Percentiles rank a stretch among this genome's conserved stretches.
Evolutionary conservation across 2,329 filamentous ascomycete genomes (phyloP).

Genomic region (Pestalotiopsis sp.): DNA sequence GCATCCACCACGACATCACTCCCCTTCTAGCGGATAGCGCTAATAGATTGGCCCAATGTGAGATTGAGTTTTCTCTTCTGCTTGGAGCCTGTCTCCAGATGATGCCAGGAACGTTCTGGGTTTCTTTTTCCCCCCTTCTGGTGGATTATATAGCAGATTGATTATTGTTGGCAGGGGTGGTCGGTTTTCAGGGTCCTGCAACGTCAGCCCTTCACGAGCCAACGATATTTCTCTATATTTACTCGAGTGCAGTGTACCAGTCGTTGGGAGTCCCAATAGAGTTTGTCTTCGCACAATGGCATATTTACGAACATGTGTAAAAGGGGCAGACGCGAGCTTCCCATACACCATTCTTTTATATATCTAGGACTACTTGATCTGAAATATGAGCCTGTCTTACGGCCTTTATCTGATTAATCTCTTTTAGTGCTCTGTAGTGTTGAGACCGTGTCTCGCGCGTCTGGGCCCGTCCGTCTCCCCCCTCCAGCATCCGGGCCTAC

Average conservation of each 20-base stretch:
- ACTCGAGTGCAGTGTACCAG: neutral
- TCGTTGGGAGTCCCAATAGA: too few species aligned
- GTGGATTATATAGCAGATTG: neutral
- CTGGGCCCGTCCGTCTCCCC: constrained; percentile 16
- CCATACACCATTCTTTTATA: neutral
- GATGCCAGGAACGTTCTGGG: constrained; percentile 1
- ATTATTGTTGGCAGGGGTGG: neutral
- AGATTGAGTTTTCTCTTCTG: constrained; percentile 1
- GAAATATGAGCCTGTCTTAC: neutral
- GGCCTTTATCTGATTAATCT: neutral
- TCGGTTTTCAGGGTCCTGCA: neutral
- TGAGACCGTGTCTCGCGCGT: constrained; percentile 41
- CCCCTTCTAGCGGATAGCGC: neutral
- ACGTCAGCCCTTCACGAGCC: neutral
- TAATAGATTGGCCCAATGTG: neutral
- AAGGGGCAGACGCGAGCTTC: neutral
- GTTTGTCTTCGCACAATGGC: too few species aligned
- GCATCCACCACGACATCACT: constrained; percentile 2
- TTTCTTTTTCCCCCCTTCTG: neutral
- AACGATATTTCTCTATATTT: neutral
- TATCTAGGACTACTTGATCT: neutral
- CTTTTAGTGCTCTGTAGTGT: constrained; percentile 21
- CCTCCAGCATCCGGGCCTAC: neutral
- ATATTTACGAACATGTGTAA: neutral
- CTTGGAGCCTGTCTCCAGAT: neutral